These are phyloP conservation scores for Pseudonitzschia delicatissima DNA, from an alignment of 108 stramenopile genomes.

Conservation along the genomic window DNA sequence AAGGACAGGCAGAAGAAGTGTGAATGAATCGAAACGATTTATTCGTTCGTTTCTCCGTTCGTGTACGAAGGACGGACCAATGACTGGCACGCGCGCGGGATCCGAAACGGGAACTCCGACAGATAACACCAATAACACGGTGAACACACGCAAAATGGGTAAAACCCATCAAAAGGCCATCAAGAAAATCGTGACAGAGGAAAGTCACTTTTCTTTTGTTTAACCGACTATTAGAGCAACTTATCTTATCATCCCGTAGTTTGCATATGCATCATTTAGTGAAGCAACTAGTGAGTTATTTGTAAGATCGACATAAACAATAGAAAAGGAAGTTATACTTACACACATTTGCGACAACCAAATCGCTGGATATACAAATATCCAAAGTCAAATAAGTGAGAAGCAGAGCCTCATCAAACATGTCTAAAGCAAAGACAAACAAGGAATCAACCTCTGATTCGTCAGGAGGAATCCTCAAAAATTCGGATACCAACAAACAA, in stretches of 20 bases:
- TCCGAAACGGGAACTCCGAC: too few relatives aligned
- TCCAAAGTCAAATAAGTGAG: background rate
- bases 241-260: too few relatives aligned
- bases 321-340: background rate
- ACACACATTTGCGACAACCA: background rate
- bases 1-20: background rate
- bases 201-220: too few relatives aligned
- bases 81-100: too few relatives aligned
- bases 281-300: background rate
- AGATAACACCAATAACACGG: too few relatives aligned
- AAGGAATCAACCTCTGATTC: background rate
- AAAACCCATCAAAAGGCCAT: too few relatives aligned
- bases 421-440: background rate
- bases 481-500: too few relatives aligned
- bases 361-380: background rate
- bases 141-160: too few relatives aligned
- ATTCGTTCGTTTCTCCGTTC: background rate
- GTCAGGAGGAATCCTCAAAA: background rate
- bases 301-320: background rate
- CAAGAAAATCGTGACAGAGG: too few relatives aligned
- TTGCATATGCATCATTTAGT: background rate
- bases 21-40: background rate
- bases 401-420: background rate
- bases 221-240: too few relatives aligned
- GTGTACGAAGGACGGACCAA: background rate